Conservation (phyloP, 495 filamentous ascomycete genomes). For the Immersiella caudata region DNA sequence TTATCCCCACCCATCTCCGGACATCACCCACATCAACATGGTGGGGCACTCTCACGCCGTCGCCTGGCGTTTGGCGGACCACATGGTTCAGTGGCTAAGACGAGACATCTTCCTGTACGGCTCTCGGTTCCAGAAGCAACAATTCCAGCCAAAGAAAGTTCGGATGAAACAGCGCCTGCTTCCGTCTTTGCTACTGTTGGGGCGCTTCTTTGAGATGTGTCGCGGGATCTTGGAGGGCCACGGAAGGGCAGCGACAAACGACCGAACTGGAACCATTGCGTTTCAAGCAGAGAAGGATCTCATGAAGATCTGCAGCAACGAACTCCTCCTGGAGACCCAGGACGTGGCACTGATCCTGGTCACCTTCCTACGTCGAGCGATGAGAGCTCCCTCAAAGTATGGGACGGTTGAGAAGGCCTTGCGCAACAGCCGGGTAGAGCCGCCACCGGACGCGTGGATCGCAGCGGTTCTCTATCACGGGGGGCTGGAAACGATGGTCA, state of each 20-base stretch:
- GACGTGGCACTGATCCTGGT: constrained; percentile 4
- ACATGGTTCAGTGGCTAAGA: constrained; percentile 14
- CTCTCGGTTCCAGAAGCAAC: constrained; percentile 10
- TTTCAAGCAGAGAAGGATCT: constrained; percentile 2
- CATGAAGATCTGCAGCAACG: constrained; percentile 3
- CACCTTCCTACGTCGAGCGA: not conserved
- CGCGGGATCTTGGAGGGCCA: not conserved
- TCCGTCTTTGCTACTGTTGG: constrained; percentile 5
- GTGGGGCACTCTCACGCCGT: constrained; percentile 14
- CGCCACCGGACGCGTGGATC: not conserved
- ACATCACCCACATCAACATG: constrained; percentile 7
- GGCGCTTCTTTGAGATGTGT: constrained; percentile 12
- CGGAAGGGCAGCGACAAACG: not conserved
- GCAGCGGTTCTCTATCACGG: constrained; percentile 7
- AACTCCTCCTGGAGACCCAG: constrained; percentile 12
- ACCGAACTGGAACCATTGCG: not conserved
- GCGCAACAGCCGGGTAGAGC: not conserved
- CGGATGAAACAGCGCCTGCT: constrained; percentile 17
- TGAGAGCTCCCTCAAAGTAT: constrained; percentile 15
- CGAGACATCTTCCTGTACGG: constrained; percentile 14
- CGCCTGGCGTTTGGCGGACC: constrained; percentile 17
- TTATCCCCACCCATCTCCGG: constrained; percentile 11
- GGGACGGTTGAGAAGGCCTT: constrained; percentile 11
- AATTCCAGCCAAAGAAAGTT: constrained; percentile 12
- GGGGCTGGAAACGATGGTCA: constrained; percentile 1